Conservation (phyloP, 257 asterid genomes). For the Nyctanthes arbortristis region DNA sequence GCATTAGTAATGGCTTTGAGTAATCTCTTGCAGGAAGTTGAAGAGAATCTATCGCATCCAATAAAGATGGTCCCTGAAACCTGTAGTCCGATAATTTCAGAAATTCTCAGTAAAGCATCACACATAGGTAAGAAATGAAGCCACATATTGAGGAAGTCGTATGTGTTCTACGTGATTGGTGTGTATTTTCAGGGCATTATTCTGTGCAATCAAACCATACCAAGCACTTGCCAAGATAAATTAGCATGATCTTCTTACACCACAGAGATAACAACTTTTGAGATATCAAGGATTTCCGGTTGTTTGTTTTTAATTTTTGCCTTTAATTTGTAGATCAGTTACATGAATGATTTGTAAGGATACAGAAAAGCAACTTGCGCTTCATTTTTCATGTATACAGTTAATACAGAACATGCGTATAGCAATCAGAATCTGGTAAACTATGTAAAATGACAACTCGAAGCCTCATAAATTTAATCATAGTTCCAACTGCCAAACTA, state of each 20-base stretch:
- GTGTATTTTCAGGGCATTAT: not conserved
- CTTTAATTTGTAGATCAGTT: not conserved
- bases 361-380: not conserved
- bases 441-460: not conserved
- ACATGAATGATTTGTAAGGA: constrained; percentile 9
- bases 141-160: constrained; percentile 9
- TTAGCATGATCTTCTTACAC: not conserved
- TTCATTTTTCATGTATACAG: not conserved
- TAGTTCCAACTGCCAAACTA: not conserved
- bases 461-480: not conserved
- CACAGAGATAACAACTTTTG: not conserved
- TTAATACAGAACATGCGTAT: not conserved
- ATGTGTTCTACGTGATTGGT: not conserved
- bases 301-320: not conserved
- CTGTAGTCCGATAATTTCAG: constrained; percentile 42
- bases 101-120: constrained; percentile 15
- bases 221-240: not conserved
- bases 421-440: not conserved
- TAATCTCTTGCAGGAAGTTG: constrained; percentile 82
- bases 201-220: not conserved
- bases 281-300: not conserved
- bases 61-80: constrained; percentile 74
- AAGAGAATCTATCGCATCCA: constrained; percentile 92
- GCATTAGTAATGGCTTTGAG: constrained; percentile 74
- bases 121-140: not conserved